These are phyloP conservation scores for Penicillium canescens DNA, from an alignment of 495 filamentous ascomycete species.

Conservation along the genomic window DNA sequence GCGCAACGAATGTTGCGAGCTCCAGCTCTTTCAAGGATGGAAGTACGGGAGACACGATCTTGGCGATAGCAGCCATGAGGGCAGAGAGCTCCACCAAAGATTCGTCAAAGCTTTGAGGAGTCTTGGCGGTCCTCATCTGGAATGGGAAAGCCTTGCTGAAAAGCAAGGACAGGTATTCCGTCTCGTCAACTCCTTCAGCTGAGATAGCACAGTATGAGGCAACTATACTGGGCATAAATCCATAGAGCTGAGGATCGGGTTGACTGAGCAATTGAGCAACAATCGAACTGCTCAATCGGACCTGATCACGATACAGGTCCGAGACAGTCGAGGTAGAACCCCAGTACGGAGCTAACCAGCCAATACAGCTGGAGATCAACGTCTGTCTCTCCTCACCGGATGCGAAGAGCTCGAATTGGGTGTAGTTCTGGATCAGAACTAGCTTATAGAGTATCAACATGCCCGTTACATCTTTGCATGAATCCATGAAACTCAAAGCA, in stretches of 20 bases:
- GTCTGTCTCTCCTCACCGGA: conserved; percentile 69
- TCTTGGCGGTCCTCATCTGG: conserved; percentile 66
- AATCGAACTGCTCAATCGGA: conserved; percentile 87
- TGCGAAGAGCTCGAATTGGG: conserved; percentile 75
- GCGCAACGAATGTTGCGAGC: conserved; percentile 70
- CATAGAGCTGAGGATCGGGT: conserved; percentile 76
- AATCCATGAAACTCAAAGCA: conserved; percentile 90
- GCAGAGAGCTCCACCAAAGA: conserved; percentile 86
- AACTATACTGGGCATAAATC: conserved; percentile 87
- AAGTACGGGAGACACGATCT: conserved; percentile 52
- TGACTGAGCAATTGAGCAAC: conserved; percentile 79
- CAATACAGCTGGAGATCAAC: conserved; percentile 76
- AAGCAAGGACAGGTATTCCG: conserved; percentile 74
- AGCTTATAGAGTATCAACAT: conserved; percentile 95
- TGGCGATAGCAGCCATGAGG: conserved; percentile 77
- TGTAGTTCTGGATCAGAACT: conserved; percentile 87
- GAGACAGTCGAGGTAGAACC: conserved; percentile 70
- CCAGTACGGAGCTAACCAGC: conserved; percentile 96
- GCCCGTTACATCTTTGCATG: conserved; percentile 83
- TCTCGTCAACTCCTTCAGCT: conserved; percentile 59
- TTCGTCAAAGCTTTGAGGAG: conserved; percentile 74
- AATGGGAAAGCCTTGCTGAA: conserved; percentile 93
- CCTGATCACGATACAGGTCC: conserved; percentile 88
- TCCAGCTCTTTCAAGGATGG: conserved; percentile 72
- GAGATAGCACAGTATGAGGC: conserved; percentile 83